phyloP scores from a whole-genome alignment of 208 protist species.

The Acanthamoeba castellanii region DNA sequence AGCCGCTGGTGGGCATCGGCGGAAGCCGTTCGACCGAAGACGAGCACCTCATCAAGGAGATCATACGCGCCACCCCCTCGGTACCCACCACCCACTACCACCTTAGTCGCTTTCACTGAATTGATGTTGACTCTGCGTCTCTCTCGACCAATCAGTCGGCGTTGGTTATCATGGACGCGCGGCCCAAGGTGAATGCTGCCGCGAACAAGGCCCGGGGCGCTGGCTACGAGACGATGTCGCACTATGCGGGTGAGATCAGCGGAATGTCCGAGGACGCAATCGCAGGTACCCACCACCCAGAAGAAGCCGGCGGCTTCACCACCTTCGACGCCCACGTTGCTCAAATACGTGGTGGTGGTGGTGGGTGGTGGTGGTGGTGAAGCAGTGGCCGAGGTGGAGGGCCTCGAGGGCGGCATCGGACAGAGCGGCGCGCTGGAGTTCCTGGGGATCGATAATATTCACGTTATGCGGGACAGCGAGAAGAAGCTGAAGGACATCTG shows the following conservation, averaged over 20 bases:
- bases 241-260: slow-evolving; percentile 44
- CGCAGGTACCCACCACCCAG: neutral
- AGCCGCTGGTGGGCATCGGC: slow-evolving; percentile 87
- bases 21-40: slow-evolving; percentile 44
- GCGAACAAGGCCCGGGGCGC: slow-evolving; percentile 86
- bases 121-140: neutral
- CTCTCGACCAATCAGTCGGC: neutral
- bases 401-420: neutral
- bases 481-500: slow-evolving; percentile 57
- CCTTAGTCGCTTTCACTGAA: neutral
- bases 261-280: neutral
- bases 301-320: too few relatives aligned
- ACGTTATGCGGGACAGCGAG: slow-evolving; percentile 70
- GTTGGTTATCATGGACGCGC: slow-evolving; percentile 90
- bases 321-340: neutral
- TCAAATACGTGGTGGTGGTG: neutral
- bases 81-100: neutral
- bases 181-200: slow-evolving; percentile 88
- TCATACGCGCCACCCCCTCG: slow-evolving; percentile 20
- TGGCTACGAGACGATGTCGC: slow-evolving; percentile 30
- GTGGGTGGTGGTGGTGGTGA: too few relatives aligned
- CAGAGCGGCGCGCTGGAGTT: slow-evolving; percentile 53
- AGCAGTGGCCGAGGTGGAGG: slow-evolving; percentile 14
- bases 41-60: slow-evolving; percentile 57
- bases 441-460: slow-evolving; percentile 73